These are phyloP conservation scores for Beauveria sp. DNA, from an alignment of 2,329 filamentous ascomycete species.

Conservation along the genomic window DNA sequence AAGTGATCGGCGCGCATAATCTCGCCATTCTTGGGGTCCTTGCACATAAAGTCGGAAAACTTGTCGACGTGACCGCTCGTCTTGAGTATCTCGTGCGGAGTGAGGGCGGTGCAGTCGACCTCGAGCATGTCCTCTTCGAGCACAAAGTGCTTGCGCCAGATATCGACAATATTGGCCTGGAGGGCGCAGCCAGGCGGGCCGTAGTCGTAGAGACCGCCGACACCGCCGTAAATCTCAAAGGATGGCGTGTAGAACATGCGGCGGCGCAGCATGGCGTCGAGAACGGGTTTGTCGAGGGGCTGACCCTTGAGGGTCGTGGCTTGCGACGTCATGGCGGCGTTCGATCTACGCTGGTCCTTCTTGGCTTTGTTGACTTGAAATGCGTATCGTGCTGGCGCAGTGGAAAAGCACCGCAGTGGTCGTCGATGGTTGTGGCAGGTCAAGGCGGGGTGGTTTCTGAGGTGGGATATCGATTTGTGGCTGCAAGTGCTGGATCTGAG, in stretches of 20 bases:
- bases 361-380: conserved; percentile 21
- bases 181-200: conserved; percentile 82
- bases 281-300: conserved; percentile 71
- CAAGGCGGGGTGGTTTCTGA: conserved; percentile 7
- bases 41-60: conserved; percentile 99
- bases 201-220: conserved; percentile 87
- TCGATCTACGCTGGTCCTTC: conserved; percentile 19
- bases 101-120: conserved; percentile 89
- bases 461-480: conserved; percentile 3
- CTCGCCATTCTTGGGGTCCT: conserved; percentile 94
- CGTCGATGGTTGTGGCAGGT: neutral
- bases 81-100: conserved; percentile 88
- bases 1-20: conserved; percentile 94
- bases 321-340: conserved; percentile 37
- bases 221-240: conserved; percentile 91
- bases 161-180: conserved; percentile 79
- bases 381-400: conserved; percentile 22
- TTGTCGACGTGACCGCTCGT: conserved; percentile 95
- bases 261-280: conserved; percentile 81
- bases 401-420: conserved; percentile 21
- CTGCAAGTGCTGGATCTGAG: neutral
- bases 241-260: conserved; percentile 92
- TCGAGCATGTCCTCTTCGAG: conserved; percentile 92
- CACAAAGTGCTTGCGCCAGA: conserved; percentile 91
- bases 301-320: conserved; percentile 80